Evolutionary conservation across 352 stramenopile species (phyloP).

Genomic region (Phytophthora tubulina): DNA sequence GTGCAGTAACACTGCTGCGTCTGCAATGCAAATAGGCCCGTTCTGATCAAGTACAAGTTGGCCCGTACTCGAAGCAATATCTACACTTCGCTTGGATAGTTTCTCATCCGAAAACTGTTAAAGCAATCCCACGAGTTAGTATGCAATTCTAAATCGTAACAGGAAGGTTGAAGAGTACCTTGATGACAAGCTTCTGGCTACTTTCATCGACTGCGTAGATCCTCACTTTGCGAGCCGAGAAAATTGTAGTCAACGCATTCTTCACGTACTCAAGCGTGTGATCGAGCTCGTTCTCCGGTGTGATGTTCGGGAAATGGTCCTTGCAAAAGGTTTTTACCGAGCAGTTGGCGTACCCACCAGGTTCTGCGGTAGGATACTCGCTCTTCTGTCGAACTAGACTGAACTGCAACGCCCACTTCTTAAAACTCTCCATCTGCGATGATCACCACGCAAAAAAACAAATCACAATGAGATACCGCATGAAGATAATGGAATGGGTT

Average conservation of each 20-base stretch:
- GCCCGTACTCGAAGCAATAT: slow-evolving; percentile 45
- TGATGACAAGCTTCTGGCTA: slow-evolving; percentile 55
- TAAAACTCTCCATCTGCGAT: slow-evolving; percentile 75
- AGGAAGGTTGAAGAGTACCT: slow-evolving; percentile 48
- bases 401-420: slow-evolving; percentile 79
- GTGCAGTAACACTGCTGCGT: slow-evolving; percentile 29
- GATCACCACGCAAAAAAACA: neutral
- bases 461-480: neutral
- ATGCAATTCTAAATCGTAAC: neutral
- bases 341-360: slow-evolving; percentile 60
- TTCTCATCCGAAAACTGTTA: slow-evolving; percentile 70
- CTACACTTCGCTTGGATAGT: slow-evolving; percentile 49
- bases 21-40: slow-evolving; percentile 34
- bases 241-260: slow-evolving; percentile 61
- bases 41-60: slow-evolving; percentile 45
- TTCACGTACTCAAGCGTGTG: slow-evolving; percentile 81
- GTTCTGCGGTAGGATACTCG: slow-evolving; percentile 43
- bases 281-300: slow-evolving; percentile 81
- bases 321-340: slow-evolving; percentile 82
- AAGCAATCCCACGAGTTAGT: slow-evolving; percentile 15
- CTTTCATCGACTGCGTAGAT: slow-evolving; percentile 70
- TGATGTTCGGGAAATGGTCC: slow-evolving; percentile 78
- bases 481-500: neutral
- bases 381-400: slow-evolving; percentile 54
- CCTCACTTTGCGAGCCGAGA: slow-evolving; percentile 63